Percentiles rank a stretch among this genome's conserved stretches.
Evolutionary conservation across 106 monocot genomes (phyloP).

Genomic region (Gastrodia elata): DNA sequence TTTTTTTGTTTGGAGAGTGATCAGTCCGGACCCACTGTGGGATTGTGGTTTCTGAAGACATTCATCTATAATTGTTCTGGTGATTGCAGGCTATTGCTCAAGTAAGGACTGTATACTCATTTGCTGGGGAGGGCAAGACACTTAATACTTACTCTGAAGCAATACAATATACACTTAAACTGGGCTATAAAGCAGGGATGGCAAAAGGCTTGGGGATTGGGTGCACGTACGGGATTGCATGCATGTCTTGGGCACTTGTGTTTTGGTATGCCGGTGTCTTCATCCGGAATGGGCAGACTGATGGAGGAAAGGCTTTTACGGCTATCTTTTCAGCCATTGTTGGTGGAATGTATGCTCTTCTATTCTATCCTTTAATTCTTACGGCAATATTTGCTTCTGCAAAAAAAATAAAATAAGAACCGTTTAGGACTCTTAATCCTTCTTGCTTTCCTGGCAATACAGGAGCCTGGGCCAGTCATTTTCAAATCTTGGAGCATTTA

Average conservation of each 20-base stretch:
- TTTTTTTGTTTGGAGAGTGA: too few species aligned
- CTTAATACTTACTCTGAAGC: constrained; percentile 88
- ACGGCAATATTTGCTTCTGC: too few species aligned
- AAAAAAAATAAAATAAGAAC: too few species aligned
- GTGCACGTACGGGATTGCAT: constrained; percentile 93
- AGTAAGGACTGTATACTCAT: constrained; percentile 93
- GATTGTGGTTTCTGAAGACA: background rate
- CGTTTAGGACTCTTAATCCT: too few species aligned
- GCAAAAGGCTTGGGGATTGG: constrained; percentile 99
- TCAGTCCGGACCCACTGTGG: background rate
- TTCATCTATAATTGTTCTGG: background rate
- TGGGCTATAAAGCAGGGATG: constrained; percentile 96
- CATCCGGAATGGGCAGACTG: constrained; percentile 91
- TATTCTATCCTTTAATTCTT: too few species aligned
- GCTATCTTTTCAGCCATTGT: constrained; percentile 99
- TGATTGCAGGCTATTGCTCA: constrained; percentile 75
- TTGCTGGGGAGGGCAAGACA: constrained; percentile 77
- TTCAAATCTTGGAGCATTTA: constrained; percentile 92
- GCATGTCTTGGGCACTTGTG: constrained; percentile 95
- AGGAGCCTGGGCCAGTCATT: constrained; percentile 96
- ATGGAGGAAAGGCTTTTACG: constrained; percentile 97
- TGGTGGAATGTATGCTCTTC: constrained; percentile 84
- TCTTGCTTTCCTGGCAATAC: constrained; percentile 18
- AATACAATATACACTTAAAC: constrained; percentile 80
- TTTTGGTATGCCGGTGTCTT: constrained; percentile 99